phyloP scores from a whole-genome alignment of 129 eudicot genomes.

The Tagetes patula region DNA sequence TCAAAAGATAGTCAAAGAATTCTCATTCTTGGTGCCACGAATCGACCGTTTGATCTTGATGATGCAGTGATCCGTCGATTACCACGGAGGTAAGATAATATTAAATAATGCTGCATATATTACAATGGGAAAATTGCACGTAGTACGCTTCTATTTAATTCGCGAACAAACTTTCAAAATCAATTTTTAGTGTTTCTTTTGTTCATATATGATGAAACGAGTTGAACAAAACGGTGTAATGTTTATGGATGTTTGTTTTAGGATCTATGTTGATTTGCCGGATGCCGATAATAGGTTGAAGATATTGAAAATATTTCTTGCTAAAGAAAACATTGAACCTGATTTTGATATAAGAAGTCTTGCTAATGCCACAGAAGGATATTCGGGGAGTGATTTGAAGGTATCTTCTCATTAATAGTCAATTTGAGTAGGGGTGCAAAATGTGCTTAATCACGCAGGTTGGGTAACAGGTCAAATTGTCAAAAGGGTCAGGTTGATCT shows the following conservation, averaged over 20 bases:
- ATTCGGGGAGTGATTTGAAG: conserved; percentile 95
- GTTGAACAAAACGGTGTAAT: conserved; percentile 11
- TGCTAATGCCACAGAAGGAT: conserved; percentile 94
- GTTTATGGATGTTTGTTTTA: conserved; percentile 30
- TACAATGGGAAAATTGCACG: background rate
- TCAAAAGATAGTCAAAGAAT: conserved; percentile 96
- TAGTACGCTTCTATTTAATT: background rate
- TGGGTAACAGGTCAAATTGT: background rate
- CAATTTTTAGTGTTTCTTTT: background rate
- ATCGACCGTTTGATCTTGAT: conserved; percentile 98
- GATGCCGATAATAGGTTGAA: conserved; percentile 85
- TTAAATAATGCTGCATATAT: background rate
- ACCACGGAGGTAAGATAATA: conserved; percentile 70
- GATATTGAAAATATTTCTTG: conserved; percentile 86
- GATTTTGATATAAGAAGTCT: conserved; percentile 62
- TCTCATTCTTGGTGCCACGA: conserved; percentile 95
- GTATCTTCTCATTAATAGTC: conserved; percentile 28
- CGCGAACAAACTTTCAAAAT: background rate
- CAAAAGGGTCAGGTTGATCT: background rate
- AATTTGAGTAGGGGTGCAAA: background rate
- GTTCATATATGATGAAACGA: background rate
- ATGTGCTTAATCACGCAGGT: background rate
- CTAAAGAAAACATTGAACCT: conserved; percentile 67
- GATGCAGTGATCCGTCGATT: conserved; percentile 98
- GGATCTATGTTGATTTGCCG: conserved; percentile 94